These are phyloP conservation scores for Suillus clintonianus DNA, from an alignment of 768 basidiomycete species.

Conservation along the genomic window DNA sequence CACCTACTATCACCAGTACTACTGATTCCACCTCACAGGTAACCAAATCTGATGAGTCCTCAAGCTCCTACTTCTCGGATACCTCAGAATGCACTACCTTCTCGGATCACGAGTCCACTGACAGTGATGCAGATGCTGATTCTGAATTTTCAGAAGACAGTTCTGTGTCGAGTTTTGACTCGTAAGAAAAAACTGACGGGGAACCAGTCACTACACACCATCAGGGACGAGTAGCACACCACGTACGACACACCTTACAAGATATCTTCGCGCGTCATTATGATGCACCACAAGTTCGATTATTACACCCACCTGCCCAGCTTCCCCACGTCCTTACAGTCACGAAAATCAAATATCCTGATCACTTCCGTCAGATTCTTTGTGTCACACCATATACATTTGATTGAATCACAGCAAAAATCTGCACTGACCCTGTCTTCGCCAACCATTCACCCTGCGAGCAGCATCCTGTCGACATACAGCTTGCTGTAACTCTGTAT, in stretches of 20 bases:
- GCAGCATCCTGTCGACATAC: slow-evolving; percentile 28
- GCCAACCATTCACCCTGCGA: slow-evolving; percentile 23
- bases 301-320: slow-evolving; percentile 6
- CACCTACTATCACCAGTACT: no score
- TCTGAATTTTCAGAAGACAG: neutral
- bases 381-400: neutral
- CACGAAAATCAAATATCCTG: neutral
- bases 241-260: neutral
- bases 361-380: neutral
- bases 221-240: neutral
- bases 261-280: neutral
- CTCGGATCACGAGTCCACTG: no score
- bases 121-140: neutral
- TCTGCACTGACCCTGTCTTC: slow-evolving; percentile 24
- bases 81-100: no score
- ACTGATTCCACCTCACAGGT: no score
- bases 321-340: neutral
- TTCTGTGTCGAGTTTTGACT: neutral
- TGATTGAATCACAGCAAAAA: neutral
- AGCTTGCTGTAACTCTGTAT: slow-evolving; percentile 41
- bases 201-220: no score
- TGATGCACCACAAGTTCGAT: slow-evolving; percentile 26
- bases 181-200: neutral
- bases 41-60: no score
- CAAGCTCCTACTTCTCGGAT: no score